These are phyloP conservation scores for Pneumocystis sp. DNA, from an alignment of 1,139 yeast species.

Conservation along the genomic window DNA sequence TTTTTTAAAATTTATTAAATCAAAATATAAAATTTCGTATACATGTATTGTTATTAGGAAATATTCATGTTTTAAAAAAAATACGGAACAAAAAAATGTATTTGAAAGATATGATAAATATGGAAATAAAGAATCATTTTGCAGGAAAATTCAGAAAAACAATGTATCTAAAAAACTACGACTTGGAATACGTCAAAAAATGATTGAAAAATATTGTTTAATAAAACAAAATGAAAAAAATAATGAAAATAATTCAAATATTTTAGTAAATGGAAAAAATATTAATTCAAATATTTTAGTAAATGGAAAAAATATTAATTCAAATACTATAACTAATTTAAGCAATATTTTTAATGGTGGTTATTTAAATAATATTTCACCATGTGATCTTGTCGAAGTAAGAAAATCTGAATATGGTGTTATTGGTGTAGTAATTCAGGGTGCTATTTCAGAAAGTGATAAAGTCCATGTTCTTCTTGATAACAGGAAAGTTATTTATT, in stretches of 20 bases:
- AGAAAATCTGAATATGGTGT: neutral
- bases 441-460: neutral
- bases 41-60: neutral
- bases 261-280: neutral
- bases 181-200: neutral
- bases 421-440: neutral
- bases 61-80: neutral
- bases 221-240: neutral
- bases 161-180: neutral
- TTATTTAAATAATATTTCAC: neutral
- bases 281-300: neutral
- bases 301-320: neutral
- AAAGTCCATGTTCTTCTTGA: neutral
- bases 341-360: neutral
- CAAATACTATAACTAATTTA: neutral
- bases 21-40: neutral
- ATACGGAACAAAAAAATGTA: neutral
- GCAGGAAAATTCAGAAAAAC: neutral
- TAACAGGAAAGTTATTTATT: neutral
- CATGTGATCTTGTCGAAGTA: constrained; percentile 1
- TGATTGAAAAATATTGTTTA: neutral
- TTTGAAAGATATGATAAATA: neutral
- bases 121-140: neutral
- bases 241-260: neutral
- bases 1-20: neutral